Base-by-base conservation (phyloP, 306 rosid species). In the Ormosia emarginata region DNA sequence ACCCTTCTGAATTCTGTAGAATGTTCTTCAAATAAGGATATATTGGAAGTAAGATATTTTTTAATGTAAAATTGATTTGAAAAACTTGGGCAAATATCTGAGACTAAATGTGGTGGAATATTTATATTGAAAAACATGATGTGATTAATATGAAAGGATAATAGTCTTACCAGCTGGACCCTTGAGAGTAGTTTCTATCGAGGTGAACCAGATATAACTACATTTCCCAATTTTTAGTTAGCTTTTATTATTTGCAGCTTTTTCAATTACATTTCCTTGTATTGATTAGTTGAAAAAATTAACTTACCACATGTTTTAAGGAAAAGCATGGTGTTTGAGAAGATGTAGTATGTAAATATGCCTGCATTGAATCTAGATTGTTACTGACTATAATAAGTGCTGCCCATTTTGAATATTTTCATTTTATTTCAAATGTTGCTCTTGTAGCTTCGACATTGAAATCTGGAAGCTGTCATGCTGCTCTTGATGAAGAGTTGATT, bases 371-470 rank as follows among this genome's bases (percentile, higher is more conserved):
- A 61, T 77, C 41, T 52, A 44, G 63, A 37, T 50, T 59, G 10
- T 75, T 68, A 34, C 49, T 10, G 62, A 56, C 14, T 58, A 2
- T 67, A 50, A 40, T 44, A 46, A 66, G 14, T 17, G 44, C 39
- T 70, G 56, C 33, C 70, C 71, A 24, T 68, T 82, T 52, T 32
- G 7, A 71, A 33, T 53, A n/a, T 46, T 87, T 65, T 73, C 74
- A 34, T 67, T 46, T 85, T 34, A 49, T 67, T 50, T 77, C 8
- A 69, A 73, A 59, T 82, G 44, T 82, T 82, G n/a, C 56, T 73
- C 53, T 44, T 84, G 79, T 79, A 87, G 90, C 79, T 81, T 87
- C 87, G 1, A 68, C 37, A 62, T 73, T 87, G 90, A 80, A 87
- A 79, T 84, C 90, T 68, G 82, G 80, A 62, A 77, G 59, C 30